Base-by-base conservation (phyloP, 192 early-diverging fungal genomes). In the Coemansia sp. region DNA sequence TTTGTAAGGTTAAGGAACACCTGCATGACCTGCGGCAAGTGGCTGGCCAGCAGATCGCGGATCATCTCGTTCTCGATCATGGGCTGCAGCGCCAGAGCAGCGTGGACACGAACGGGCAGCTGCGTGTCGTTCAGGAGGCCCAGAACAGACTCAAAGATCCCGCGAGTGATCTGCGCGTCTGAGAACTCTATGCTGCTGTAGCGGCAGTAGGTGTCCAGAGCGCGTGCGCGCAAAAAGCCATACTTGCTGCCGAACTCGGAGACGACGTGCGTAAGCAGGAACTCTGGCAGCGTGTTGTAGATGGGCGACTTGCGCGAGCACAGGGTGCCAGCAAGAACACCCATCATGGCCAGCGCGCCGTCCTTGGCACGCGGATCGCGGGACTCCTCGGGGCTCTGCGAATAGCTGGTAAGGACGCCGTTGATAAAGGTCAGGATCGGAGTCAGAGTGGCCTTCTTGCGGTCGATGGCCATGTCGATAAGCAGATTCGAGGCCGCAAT, bases 271-370 rank as follows among this genome's bases (percentile, higher is more conserved):
- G 83, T 83, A 14, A 89, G 85, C 69, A 97, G 82, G 72, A 97
- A 93, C 9, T 82, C 78, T 56, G 95, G 93, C 80, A 99, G 91
- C 61, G 89, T 85, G 58, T 62, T 72, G 16, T 82, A 69, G 32
- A 95, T 74, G 0, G 90, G 87, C 46, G 93, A 94, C 78, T 85
- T 85, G 74, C 75, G 84, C 59, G 84, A 82, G 42, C 93, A 78
- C 34, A 91, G 85, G 7, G 83, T 61, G 45, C 87, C 82, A 19
- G 90, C 84, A 16, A 98, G 74, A 14, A 83, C 75, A 9, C 87
- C 77, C 75, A 98, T 89, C 90, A 97, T 95, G 64, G 82, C 83
- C 57, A 98, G 80, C 6, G 92, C 93, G 60, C 94, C 95, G 72
- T 96, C 91, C 81, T 97, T 98, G 42, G 86, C 82, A 25, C 85